Percentiles rank a stretch among this genome's conserved stretches.
These are phyloP conservation scores for Neurospora sp. DNA, from an alignment of 495 filamentous ascomycete genomes.

Conservation along the genomic window DNA sequence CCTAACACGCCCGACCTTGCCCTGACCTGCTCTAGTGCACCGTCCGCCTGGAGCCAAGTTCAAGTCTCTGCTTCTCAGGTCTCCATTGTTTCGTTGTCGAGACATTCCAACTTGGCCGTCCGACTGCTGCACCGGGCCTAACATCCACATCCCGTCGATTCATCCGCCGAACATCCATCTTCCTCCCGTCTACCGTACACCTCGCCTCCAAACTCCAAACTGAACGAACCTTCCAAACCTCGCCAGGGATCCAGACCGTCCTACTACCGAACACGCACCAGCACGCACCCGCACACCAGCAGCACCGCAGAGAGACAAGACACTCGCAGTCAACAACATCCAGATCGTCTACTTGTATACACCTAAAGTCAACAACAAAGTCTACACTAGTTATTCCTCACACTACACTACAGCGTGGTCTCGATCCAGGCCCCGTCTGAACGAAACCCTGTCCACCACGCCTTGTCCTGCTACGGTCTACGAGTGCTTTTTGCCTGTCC, in stretches of 20 bases:
- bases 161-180: neutral
- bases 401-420: neutral
- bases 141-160: neutral
- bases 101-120: neutral
- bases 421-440: neutral
- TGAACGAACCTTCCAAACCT: neutral
- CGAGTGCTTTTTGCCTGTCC: neutral
- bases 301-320: neutral
- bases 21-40: neutral
- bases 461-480: neutral
- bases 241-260: neutral
- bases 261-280: neutral
- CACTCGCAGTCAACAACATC: neutral
- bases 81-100: neutral
- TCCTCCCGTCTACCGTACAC: neutral
- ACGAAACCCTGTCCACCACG: neutral
- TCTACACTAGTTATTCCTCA: neutral
- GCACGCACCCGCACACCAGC: neutral
- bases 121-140: neutral
- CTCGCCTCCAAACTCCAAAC: neutral
- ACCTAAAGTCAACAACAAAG: neutral
- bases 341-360: neutral
- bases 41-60: neutral
- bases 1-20: neutral
- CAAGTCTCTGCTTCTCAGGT: neutral